Conservation (phyloP, 176 grass and related monocot genomes). For the Carex cristatella region DNA sequence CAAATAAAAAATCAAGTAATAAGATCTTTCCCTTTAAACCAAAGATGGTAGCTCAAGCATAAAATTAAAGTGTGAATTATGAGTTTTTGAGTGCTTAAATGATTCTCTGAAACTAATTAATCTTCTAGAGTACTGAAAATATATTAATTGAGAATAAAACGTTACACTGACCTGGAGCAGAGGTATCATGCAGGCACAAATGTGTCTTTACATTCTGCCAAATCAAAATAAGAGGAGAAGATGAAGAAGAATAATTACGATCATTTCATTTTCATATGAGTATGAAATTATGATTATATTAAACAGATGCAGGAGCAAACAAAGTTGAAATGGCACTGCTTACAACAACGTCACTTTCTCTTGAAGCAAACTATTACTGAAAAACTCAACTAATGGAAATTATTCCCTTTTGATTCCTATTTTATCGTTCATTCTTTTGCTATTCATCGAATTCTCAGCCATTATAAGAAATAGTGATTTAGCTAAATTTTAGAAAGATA, state of each 20-base stretch:
- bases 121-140: not conserved
- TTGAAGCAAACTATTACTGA: not conserved
- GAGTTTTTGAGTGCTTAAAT: not conserved
- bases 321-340: not conserved
- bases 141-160: not conserved
- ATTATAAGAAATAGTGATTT: not conserved
- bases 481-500: conserved; percentile 4
- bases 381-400: not conserved
- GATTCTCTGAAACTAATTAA: not conserved
- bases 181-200: conserved; percentile 18
- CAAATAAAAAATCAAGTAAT: not conserved
- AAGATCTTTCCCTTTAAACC: not conserved
- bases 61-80: not conserved
- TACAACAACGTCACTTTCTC: not conserved
- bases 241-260: not conserved
- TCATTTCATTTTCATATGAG: not conserved
- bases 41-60: not conserved
- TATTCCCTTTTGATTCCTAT: not conserved
- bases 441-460: not conserved
- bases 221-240: not conserved
- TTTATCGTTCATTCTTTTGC: not conserved
- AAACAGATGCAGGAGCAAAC: not conserved
- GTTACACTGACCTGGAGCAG: conserved; percentile 10
- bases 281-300: not conserved
- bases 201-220: conserved; percentile 1